Evolutionary conservation across 106 monocot species (phyloP), one percentile per base, ranked within the genome.

Genomic region (Vanilla planifolia): DNA sequence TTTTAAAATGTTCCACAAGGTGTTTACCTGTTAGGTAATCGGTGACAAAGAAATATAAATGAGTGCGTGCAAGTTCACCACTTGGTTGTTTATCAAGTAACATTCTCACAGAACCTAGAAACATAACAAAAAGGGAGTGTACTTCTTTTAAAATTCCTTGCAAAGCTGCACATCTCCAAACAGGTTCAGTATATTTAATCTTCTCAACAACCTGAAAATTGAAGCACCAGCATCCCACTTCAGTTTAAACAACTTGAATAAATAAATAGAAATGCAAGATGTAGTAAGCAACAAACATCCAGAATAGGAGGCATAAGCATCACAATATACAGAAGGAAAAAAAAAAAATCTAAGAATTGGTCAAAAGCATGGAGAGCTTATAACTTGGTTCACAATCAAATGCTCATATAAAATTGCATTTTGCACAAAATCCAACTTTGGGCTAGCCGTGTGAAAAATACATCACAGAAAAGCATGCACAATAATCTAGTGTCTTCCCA

Each of bases 31-130:
- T 72, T 47, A 96, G 50, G 71, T 91, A 96, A 64, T 96, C 96
- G 35, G 62, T 56, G 35, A 96, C 34, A 79, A 96, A 91, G 23
- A 66, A 69, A 72, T 88, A 77, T 33, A 96, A 79, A 67, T 82
- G 86, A 67, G 59, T 81, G 55, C 96, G 86, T 52, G 91, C 87
- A 70, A 91, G 80, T 69, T 77, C 84, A 64, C 91, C 96, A 77
- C 79, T 82, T 3, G 81, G 90, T 50, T 96, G 78, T 67, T 91
- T 88, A 59, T 96, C 96, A 67, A 96, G 90, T 67, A 96, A 76
- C 43, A 71, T 15, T 42, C 80, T 71, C 16, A 96, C 14, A 43
- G 91, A 72, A 62, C 74, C 84, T 81, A 81, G 65, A 77, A 96
- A 96, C 90, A 87, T 96, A 24, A 69, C 28, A 53, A 96, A 96